A percentile compares a stretch with the other conserved stretches of the same genome.
These are phyloP conservation scores for Sonneratia caseolaris DNA, from an alignment of 345 rosid genomes.

Conservation along the genomic window DNA sequence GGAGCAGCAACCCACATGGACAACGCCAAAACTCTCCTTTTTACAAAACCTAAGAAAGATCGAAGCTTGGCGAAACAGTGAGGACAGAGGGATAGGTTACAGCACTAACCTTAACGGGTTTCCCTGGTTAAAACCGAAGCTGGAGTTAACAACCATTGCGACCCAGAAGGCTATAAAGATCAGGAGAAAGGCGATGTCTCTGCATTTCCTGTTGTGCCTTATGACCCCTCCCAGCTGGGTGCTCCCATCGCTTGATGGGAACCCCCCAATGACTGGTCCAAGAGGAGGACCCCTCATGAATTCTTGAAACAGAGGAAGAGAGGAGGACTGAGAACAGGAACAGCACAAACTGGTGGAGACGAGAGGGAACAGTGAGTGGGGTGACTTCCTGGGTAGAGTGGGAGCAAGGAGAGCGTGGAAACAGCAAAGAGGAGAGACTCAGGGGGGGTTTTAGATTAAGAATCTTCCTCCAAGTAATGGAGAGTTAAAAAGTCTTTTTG, in stretches of 20 bases:
- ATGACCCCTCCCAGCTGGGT: conserved; percentile 72
- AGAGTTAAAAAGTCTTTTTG: too few relatives aligned
- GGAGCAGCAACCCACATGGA: not conserved
- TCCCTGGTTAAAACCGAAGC: conserved; percentile 94
- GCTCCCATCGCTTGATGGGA: conserved; percentile 87
- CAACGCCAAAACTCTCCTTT: not conserved
- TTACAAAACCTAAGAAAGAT: not conserved
- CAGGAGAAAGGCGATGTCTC: conserved; percentile 75
- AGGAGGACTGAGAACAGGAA: not conserved
- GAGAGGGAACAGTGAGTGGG: not conserved
- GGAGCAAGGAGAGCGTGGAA: conserved; percentile 16
- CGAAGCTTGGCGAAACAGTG: conserved; percentile 6
- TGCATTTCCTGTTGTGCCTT: conserved; percentile 82
- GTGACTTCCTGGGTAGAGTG: conserved; percentile 8
- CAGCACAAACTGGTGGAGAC: not conserved
- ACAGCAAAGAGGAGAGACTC: not conserved
- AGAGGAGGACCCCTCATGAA: conserved; percentile 50
- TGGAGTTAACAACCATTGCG: conserved; percentile 95
- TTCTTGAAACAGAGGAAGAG: conserved; percentile 4
- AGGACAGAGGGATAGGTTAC: not conserved
- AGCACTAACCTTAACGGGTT: conserved; percentile 57
- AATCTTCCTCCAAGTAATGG: too few relatives aligned
- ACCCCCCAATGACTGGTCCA: conserved; percentile 83
- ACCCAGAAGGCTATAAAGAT: conserved; percentile 88
- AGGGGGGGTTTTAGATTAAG: too few relatives aligned